Percentiles rank a stretch among this genome's conserved stretches.
These are phyloP conservation scores for Aspergillus quadricinctus DNA, from an alignment of 2,329 filamentous ascomycete species.

Conservation along the genomic window DNA sequence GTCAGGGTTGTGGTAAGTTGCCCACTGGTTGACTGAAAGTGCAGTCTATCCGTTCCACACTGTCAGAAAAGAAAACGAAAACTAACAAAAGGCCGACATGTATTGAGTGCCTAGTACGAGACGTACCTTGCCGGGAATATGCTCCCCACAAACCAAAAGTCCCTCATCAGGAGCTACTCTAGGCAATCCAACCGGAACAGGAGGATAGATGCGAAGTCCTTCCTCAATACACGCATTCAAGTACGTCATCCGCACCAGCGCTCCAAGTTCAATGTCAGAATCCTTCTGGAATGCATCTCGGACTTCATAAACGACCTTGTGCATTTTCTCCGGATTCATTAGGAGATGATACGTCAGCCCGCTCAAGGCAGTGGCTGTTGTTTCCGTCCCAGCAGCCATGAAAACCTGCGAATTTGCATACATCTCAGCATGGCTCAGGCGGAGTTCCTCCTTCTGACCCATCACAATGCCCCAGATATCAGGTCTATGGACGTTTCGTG, in stretches of 20 bases:
- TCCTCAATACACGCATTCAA: slow-evolving; percentile 46
- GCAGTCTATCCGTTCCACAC: slow-evolving; percentile 10
- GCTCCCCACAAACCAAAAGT: slow-evolving; percentile 32
- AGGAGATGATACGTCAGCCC: slow-evolving; percentile 40
- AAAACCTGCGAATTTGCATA: slow-evolving; percentile 19
- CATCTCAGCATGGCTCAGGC: slow-evolving; percentile 8
- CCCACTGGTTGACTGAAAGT: slow-evolving; percentile 24
- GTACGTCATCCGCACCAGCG: slow-evolving; percentile 26
- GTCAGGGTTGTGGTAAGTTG: slow-evolving; percentile 15
- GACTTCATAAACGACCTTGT: slow-evolving; percentile 41
- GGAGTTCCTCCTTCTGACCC: slow-evolving; percentile 6
- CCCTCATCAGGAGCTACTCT: slow-evolving; percentile 34
- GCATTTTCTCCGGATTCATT: slow-evolving; percentile 32
- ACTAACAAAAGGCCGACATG: not conserved
- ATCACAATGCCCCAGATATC: slow-evolving; percentile 12
- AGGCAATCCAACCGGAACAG: slow-evolving; percentile 40
- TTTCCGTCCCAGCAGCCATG: slow-evolving; percentile 49
- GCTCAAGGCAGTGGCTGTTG: slow-evolving; percentile 46
- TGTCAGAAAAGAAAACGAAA: not conserved
- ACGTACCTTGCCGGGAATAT: slow-evolving; percentile 29
- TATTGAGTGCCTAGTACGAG: not conserved
- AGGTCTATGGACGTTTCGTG: slow-evolving; percentile 1
- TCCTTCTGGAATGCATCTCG: slow-evolving; percentile 20
- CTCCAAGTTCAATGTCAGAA: slow-evolving; percentile 9
- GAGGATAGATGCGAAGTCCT: slow-evolving; percentile 44